A percentile compares a stretch with the other conserved stretches of the same genome.
Conservation (phyloP, 257 asterid genomes). For the Henckelia pumila region DNA sequence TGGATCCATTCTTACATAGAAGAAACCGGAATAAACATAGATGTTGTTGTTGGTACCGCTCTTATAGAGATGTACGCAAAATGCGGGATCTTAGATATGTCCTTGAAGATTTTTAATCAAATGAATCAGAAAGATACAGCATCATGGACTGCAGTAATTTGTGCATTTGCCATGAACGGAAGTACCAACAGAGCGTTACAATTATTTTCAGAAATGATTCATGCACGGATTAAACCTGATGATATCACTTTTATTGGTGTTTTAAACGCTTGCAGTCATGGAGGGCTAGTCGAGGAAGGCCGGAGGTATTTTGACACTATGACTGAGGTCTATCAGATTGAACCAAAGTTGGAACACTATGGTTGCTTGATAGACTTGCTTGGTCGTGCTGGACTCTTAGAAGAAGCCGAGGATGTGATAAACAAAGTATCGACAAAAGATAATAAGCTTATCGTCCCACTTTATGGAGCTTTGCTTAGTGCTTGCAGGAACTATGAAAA, state of each 20-base stretch:
- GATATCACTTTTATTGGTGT: conserved; percentile 49
- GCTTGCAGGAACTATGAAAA: conserved; percentile 47
- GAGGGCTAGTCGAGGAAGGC: conserved; percentile 50
- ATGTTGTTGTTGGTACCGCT: conserved; percentile 47
- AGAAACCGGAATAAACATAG: conserved; percentile 31
- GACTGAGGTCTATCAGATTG: conserved; percentile 30
- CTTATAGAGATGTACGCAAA: conserved; percentile 50
- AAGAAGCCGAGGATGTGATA: conserved; percentile 41
- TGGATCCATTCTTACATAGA: conserved; percentile 38
- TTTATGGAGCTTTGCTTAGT: conserved; percentile 46
- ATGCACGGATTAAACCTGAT: conserved; percentile 35
- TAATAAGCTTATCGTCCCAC: conserved; percentile 26
- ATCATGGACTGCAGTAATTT: conserved; percentile 43
- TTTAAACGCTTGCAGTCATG: conserved; percentile 52
- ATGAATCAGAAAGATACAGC: conserved; percentile 39
- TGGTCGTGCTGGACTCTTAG: conserved; percentile 50
- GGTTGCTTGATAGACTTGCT: conserved; percentile 46
- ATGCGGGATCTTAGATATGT: conserved; percentile 42
- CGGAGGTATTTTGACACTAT: conserved; percentile 35
- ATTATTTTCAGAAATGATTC: conserved; percentile 36
- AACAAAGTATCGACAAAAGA: conserved; percentile 29
- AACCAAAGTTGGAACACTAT: conserved; percentile 45
- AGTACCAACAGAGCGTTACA: conserved; percentile 37
- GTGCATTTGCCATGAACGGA: conserved; percentile 46
- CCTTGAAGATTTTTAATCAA: conserved; percentile 33